Evolutionary conservation across 306 rosid genomes (phyloP), one percentile per base, ranked within the genome.

Genomic region (Pterocarpus santalinus): DNA sequence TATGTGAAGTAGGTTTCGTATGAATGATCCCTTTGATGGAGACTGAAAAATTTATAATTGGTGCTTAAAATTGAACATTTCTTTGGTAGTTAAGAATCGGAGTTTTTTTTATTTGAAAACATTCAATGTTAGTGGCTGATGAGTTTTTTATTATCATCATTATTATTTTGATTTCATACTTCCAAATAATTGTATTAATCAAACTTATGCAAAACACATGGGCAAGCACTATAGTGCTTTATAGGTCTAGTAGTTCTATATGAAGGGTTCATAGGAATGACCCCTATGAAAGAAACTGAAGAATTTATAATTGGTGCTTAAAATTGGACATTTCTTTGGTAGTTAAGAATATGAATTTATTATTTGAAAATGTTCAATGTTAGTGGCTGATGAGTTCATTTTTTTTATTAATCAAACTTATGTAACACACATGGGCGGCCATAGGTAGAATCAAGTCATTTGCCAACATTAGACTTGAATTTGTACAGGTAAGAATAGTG

Each of bases 341-440:
- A 44, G 36, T 69, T 38, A 65, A 36, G 36, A 60, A 78, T 36
- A 39, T 13, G 39, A 49, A 13, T 61, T 75, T 69, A 63, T 68
- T 63, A 83, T 80, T 69, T 52, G 69, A 66, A 28, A 70, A 81
- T 47, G 65, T 72, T 86, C 85, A 84, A 87, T 75, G 16, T 76
- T 85, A 52, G 83, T 84, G 86, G 89, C 82, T 80, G 63, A 77
- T 84, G 32, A 83, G 35, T 12, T 64, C 75, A 47, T 16, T 35
- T 69, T 75, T 52, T 15, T 8, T 64, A 22, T 65, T 12, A 78
- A 82, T 75, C 79, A 76, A 65, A 60, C 77, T 75, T 58, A 5
- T 56, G 8, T 33, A 68, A 9, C 39, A 64, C 83, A 73, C 80
- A 81, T 77, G 87, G 94, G 90, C 90, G 86, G 90, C 87, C 80